Base-by-base conservation (phyloP, 139 green algal species). In the Chlamydomonas applanata region DNA sequence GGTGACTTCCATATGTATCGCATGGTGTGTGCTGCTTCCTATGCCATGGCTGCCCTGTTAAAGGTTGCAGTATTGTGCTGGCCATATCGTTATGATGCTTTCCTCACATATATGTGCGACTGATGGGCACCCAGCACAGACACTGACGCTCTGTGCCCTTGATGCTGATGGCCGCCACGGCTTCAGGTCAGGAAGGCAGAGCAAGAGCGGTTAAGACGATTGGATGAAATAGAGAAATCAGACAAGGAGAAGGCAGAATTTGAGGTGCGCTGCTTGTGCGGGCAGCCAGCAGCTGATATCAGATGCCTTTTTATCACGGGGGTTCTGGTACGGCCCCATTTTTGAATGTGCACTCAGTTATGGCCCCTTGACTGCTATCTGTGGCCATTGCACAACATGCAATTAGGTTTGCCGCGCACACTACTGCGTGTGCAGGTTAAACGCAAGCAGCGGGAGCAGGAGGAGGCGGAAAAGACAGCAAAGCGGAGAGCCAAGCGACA, bases 1-100 rank as follows among this genome's bases (percentile, higher is more conserved):
- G 89, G 93, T 24, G 93, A 97, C 56, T 97, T 96, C 69, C 92
- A 97, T 72, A 91, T 91, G 69, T 97, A 97, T 65, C 69, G 93
- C 20, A 88, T 86, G 72, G 86, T 89, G 53, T 25, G 75, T 20
- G 9, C 5, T 16, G 36, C 27, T 52, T 30, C 24, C 29, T 52
- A 17, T 57, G 20, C 32, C n/a, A 24, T 35, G n/a, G 29, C 4
- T 27, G 11, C 34, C 2, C 29, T 32, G 11, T 32, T 46, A 32
- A 24, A 30, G 3, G 17, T 34, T 72, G n/a, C n/a, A n/a, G n/a
- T n/a, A n/a, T n/a, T n/a, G n/a, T 30, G n/a, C n/a, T 35, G 57
- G 17, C 14, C 17, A 66, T 33, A 66, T 46, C 13, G 64, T 71
- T 71, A 13, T 68, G 16, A 19, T 20, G 24, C 14, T 40, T 68